Percentiles rank a stretch among this genome's conserved stretches.
These are phyloP conservation scores for Boechera divaricarpa DNA, from an alignment of 345 rosid species.

Conservation along the genomic window DNA sequence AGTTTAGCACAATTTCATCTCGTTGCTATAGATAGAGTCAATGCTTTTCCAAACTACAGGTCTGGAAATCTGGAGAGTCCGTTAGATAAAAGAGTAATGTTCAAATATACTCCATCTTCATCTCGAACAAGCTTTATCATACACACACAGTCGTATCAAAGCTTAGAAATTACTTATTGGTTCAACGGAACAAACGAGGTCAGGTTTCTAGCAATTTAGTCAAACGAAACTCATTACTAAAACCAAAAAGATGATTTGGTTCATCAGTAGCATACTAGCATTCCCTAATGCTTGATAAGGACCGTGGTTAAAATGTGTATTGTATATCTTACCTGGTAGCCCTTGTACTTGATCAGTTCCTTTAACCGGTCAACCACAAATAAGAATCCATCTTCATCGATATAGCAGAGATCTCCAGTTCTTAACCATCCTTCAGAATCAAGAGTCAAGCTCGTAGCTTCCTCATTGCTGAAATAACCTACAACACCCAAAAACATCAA, in stretches of 20 bases:
- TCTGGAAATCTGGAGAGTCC: too few species aligned
- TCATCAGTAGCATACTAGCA: neutral
- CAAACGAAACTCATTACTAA: neutral
- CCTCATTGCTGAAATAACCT: constrained; percentile 82
- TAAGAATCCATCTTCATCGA: constrained; percentile 83
- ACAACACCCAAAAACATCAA: constrained; percentile 6
- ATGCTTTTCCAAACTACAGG: too few species aligned
- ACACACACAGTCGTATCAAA: constrained; percentile 6
- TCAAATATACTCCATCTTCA: neutral
- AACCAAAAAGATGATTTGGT: neutral
- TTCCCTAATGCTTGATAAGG: neutral
- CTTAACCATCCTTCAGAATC: constrained; percentile 90
- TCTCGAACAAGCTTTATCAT: neutral
- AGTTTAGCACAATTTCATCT: constrained; percentile 28
- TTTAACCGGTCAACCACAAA: constrained; percentile 88
- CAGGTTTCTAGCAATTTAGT: constrained; percentile 18
- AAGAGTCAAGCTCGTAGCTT: constrained; percentile 77
- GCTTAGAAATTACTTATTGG: neutral
- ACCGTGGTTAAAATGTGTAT: neutral
- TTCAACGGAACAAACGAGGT: neutral
- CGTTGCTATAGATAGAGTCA: neutral
- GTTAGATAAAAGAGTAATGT: neutral
- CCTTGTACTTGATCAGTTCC: constrained; percentile 94
- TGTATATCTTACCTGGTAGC: constrained; percentile 69
- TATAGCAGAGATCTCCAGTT: constrained; percentile 93